Conservation (phyloP, 1,139 yeast genomes). For the Protomyces lactucae-debilis region DNA sequence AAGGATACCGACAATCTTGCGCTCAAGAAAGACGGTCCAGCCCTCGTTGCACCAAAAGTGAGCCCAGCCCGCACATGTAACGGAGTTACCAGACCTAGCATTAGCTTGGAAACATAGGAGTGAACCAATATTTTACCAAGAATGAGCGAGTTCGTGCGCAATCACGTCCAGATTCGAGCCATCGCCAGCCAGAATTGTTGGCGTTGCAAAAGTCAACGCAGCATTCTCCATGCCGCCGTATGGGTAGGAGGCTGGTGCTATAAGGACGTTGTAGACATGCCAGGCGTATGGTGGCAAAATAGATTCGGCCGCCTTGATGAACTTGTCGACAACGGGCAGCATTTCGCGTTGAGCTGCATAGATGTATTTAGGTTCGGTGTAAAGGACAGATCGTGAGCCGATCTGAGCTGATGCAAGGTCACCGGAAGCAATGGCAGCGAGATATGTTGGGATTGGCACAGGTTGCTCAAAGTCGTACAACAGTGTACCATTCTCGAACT, state of each 20-base stretch:
- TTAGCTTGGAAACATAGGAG: neutral
- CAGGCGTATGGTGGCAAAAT: conserved; percentile 81
- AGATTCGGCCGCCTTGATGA: conserved; percentile 72
- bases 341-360: conserved; percentile 73
- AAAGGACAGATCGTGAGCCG: conserved; percentile 84
- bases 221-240: conserved; percentile 97
- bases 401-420: conserved; percentile 62
- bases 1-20: conserved; percentile 70
- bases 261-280: conserved; percentile 74
- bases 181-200: conserved; percentile 81
- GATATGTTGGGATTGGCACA: conserved; percentile 79
- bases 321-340: conserved; percentile 68
- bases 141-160: conserved; percentile 86
- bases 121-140: conserved; percentile 54
- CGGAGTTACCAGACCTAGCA: conserved; percentile 60
- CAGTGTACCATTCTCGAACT: conserved; percentile 28
- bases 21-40: conserved; percentile 88
- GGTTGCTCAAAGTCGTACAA: conserved; percentile 56
- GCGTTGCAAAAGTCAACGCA: conserved; percentile 84
- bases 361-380: conserved; percentile 67
- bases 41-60: conserved; percentile 96
- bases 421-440: conserved; percentile 83
- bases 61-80: conserved; percentile 94
- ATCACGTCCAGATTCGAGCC: conserved; percentile 82
- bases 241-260: conserved; percentile 79